Conservation (phyloP, 2,329 filamentous ascomycete genomes). For the Xylaria sp. region DNA sequence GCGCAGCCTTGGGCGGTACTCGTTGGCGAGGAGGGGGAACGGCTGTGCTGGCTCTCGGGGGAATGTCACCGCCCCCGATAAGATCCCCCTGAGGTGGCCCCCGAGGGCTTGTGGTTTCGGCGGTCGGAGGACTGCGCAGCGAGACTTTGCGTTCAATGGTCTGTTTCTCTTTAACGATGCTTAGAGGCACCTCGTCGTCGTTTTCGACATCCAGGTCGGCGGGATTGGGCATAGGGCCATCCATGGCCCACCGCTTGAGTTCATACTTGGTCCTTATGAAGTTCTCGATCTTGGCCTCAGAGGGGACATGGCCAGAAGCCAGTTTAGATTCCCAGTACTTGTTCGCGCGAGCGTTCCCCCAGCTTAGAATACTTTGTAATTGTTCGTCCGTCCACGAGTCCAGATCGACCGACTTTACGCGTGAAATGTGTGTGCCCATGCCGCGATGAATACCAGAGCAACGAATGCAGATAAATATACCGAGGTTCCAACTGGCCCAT, state of each 20-base stretch:
- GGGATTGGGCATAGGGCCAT: constrained; percentile 94
- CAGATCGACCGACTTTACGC: constrained; percentile 97
- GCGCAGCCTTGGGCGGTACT: constrained; percentile 68
- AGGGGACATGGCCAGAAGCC: constrained; percentile 88
- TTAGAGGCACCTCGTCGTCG: constrained; percentile 81
- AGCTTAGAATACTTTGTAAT: constrained; percentile 89
- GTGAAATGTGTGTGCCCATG: constrained; percentile 98
- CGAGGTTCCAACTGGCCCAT: constrained; percentile 99
- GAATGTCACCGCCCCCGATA: constrained; percentile 78
- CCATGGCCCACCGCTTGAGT: constrained; percentile 99
- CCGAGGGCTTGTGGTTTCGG: constrained; percentile 53
- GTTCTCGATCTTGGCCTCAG: constrained; percentile 98
- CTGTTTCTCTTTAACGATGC: constrained; percentile 73
- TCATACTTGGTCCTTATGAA: constrained; percentile 99
- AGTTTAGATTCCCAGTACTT: constrained; percentile 99
- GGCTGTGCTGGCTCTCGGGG: constrained; percentile 78
- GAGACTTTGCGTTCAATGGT: constrained; percentile 69
- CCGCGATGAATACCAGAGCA: constrained; percentile 98
- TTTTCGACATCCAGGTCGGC: constrained; percentile 82
- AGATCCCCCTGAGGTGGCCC: constrained; percentile 73
- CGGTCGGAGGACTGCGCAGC: constrained; percentile 68
- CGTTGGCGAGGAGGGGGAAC: constrained; percentile 68
- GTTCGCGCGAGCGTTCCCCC: constrained; percentile 96
- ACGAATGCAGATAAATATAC: constrained; percentile 96
- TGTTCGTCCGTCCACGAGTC: constrained; percentile 99